A percentile compares a stretch with the other conserved stretches of the same genome.
Conservation (phyloP, 495 filamentous ascomycete species). For the Apiosordaria backusii region DNA sequence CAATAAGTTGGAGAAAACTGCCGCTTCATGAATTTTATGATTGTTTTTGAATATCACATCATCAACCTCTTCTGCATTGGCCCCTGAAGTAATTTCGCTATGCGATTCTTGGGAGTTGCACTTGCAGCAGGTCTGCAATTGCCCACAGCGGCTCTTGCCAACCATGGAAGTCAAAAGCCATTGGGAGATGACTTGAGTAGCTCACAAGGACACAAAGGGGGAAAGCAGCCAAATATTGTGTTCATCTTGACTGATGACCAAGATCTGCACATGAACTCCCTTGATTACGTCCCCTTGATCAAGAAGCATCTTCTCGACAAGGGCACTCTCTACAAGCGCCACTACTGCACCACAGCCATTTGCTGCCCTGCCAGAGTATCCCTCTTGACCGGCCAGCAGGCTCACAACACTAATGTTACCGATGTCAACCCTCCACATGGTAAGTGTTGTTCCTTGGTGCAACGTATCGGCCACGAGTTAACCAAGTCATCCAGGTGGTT, state of each 20-base stretch:
- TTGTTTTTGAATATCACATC: neutral
- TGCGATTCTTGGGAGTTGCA: conserved; percentile 18
- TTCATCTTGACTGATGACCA: conserved; percentile 68
- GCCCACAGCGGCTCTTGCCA: conserved; percentile 8
- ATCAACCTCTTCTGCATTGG: neutral
- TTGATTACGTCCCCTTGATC: conserved; percentile 56
- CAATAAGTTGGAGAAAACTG: neutral
- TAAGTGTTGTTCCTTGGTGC: conserved; percentile 19
- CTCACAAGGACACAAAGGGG: neutral
- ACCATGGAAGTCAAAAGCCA: conserved; percentile 2
- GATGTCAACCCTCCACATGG: conserved; percentile 62
- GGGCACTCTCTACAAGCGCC: conserved; percentile 54
- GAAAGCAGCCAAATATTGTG: conserved; percentile 52
- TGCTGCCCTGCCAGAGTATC: conserved; percentile 64
- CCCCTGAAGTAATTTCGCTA: conserved; percentile 6
- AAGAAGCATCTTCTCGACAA: conserved; percentile 49
- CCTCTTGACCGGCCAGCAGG: conserved; percentile 61
- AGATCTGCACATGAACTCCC: conserved; percentile 57
- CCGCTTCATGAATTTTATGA: neutral
- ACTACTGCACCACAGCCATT: conserved; percentile 60
- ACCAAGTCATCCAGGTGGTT: conserved; percentile 50
- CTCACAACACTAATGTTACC: conserved; percentile 75
- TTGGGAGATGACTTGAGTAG: conserved; percentile 4
- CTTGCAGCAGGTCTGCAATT: conserved; percentile 23
- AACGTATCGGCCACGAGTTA: neutral